A percentile compares a stretch with the other conserved stretches of the same genome.
Evolutionary conservation across 176 grass and related monocot species (phyloP).

Genomic region (Eragrostis curvula): DNA sequence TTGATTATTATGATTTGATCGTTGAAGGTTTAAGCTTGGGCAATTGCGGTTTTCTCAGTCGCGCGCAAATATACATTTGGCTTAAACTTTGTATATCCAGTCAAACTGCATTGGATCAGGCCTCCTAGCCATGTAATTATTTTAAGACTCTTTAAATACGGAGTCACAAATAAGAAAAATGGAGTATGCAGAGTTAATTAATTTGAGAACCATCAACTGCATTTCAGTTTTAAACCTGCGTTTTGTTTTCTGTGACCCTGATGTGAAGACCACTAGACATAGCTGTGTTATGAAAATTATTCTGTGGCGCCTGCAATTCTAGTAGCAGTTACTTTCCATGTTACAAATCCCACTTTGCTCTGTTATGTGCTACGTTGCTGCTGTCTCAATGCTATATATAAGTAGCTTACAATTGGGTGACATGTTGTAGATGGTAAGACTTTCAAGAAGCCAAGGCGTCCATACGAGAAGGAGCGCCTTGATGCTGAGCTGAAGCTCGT

Average conservation of each 20-base stretch:
- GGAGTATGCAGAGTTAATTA: neutral
- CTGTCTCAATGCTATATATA: neutral
- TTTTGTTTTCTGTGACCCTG: neutral
- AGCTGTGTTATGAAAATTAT: neutral
- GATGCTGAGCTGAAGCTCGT: constrained; percentile 70
- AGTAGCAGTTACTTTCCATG: neutral
- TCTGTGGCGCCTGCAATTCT: neutral
- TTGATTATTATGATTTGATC: neutral
- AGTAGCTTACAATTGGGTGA: neutral
- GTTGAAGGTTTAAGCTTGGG: neutral
- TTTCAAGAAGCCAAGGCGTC: constrained; percentile 72
- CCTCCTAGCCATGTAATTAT: neutral
- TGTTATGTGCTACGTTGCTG: too few species aligned
- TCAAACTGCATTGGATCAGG: neutral
- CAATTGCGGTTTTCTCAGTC: neutral
- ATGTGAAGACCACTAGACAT: neutral
- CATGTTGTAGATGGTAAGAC: constrained; percentile 59
- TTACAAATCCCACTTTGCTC: neutral
- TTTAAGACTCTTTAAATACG: neutral
- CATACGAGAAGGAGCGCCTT: constrained; percentile 76
- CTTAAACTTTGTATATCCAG: neutral
- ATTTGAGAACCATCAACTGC: neutral
- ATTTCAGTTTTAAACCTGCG: neutral
- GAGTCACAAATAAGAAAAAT: too few species aligned
- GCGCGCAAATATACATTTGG: neutral